Evolutionary conservation across 2,329 filamentous ascomycete species (phyloP).

Genomic region (Aureobasidium lini): DNA sequence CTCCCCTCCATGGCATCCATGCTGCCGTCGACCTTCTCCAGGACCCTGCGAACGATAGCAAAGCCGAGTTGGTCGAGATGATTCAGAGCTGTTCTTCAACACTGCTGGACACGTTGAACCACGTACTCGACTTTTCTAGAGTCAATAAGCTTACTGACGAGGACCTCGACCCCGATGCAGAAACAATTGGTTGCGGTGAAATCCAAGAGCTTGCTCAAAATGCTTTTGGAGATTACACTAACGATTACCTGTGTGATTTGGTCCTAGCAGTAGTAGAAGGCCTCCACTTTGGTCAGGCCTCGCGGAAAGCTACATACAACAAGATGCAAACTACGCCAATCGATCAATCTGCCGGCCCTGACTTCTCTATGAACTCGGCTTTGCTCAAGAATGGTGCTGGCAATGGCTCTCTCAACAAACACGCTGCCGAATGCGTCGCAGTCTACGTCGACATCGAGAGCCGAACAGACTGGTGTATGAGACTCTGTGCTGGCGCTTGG

Average conservation of each 20-base stretch:
- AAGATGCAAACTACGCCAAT: not conserved
- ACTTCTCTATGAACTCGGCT: not conserved
- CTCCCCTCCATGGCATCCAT: conserved; percentile 23
- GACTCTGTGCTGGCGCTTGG: conserved; percentile 23
- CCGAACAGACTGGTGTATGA: conserved; percentile 5
- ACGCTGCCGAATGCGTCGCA: not conserved
- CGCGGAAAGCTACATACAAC: not conserved
- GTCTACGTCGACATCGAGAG: conserved; percentile 2
- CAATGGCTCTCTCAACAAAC: too few species aligned
- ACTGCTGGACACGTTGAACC: conserved; percentile 34
- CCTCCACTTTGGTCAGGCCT: conserved; percentile 3
- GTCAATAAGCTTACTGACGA: conserved; percentile 17
- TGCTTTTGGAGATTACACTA: not conserved
- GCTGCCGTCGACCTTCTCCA: conserved; percentile 33
- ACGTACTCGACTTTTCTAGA: conserved; percentile 10
- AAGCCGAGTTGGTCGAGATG: conserved; percentile 36
- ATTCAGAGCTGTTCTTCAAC: conserved; percentile 40
- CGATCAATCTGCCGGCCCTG: not conserved
- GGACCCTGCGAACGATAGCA: conserved; percentile 30
- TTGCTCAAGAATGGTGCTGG: too few species aligned
- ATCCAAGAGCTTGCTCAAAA: not conserved
- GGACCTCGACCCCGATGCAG: too few species aligned
- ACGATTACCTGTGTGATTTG: not conserved
- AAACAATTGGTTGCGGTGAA: too few species aligned
- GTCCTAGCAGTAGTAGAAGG: conserved; percentile 1